phyloP scores from a whole-genome alignment of 2,329 filamentous ascomycete genomes.

The Pestalotiopsis sp. region DNA sequence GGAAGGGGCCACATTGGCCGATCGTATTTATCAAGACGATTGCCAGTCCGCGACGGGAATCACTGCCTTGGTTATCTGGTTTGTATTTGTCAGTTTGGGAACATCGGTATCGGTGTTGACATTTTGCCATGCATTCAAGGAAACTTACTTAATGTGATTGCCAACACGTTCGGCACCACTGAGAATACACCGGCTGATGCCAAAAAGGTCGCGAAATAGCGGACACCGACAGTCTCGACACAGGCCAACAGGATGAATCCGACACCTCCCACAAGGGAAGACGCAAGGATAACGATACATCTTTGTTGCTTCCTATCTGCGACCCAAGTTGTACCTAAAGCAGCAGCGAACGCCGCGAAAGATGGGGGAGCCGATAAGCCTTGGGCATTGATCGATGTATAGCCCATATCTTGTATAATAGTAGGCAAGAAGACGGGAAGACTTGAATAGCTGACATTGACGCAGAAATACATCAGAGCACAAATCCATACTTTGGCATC shows the following conservation, averaged over 20 bases:
- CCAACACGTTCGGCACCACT: constrained; percentile 29
- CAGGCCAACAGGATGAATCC: constrained; percentile 31
- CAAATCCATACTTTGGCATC: constrained; percentile 50
- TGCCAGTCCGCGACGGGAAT: constrained; percentile 26
- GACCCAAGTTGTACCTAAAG: constrained; percentile 28
- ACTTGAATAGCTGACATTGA: constrained; percentile 85
- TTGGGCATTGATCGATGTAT: constrained; percentile 38
- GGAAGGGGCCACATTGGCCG: constrained; percentile 30
- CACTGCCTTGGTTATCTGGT: constrained; percentile 31
- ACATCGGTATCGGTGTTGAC: too few relatives aligned
- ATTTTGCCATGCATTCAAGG: background rate
- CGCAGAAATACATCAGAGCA: constrained; percentile 82
- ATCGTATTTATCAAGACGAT: constrained; percentile 30
- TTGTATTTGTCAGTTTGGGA: background rate
- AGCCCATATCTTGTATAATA: constrained; percentile 77
- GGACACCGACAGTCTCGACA: constrained; percentile 37
- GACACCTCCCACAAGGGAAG: constrained; percentile 24
- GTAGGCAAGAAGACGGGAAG: constrained; percentile 87
- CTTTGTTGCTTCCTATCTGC: constrained; percentile 30
- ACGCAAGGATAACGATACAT: constrained; percentile 25
- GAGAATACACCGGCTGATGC: constrained; percentile 42
- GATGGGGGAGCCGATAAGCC: constrained; percentile 29
- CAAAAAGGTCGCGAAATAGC: constrained; percentile 52
- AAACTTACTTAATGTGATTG: constrained; percentile 26
- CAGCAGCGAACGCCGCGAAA: constrained; percentile 27